Base-by-base conservation (phyloP, 768 basidiomycete genomes). In the Mycena capillaripes region DNA sequence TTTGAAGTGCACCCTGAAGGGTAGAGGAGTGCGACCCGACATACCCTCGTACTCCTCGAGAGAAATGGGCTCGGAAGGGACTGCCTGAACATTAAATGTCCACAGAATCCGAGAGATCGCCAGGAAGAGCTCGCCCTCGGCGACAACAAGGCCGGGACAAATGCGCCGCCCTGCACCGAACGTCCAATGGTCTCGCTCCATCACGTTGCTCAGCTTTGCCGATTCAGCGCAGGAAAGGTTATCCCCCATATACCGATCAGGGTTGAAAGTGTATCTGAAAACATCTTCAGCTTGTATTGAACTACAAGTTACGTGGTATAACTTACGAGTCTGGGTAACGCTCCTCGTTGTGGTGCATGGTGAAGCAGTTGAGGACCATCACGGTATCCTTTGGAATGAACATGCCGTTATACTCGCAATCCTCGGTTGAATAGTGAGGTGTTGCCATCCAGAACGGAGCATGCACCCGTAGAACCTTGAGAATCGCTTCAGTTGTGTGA, bases 101-200 rank as follows among this genome's bases (percentile, higher is more conserved):
- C 82, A 84, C 23, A 84, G 73, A 38, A 84, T 73, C 3, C 80
- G 80, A 11, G 83, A 81, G 53, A 84, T 79, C 3, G 81, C 79
- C 16, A 84, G 77, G 69, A 75, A 83, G 21, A 84, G 69, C 70
- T 82, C 80, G 2, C 77, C 75, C 56, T 84, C 83, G 12, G 83
- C 83, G n/a, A 82, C 76, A 29, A 73, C 67, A 17, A 82, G 75
- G 7, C 81, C 83, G 0, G 81, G 82, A 53, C 83, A 83, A 57
- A 83, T 79, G 2, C 81, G 73, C 1, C 81, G 79, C 3, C 83
- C 83, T 0, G 80, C 82, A 23, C 83, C 83, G 57, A 84, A 84
- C 12, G 78, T 64, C 82, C 82, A 84, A 56, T 84, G 82, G 68
- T 84, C 83, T 10, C 83, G 75, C 16, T 81, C 76, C 71, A 74